phyloP scores from a whole-genome alignment of 2,329 filamentous ascomycete species.

The Metarhizium rileyi region DNA sequence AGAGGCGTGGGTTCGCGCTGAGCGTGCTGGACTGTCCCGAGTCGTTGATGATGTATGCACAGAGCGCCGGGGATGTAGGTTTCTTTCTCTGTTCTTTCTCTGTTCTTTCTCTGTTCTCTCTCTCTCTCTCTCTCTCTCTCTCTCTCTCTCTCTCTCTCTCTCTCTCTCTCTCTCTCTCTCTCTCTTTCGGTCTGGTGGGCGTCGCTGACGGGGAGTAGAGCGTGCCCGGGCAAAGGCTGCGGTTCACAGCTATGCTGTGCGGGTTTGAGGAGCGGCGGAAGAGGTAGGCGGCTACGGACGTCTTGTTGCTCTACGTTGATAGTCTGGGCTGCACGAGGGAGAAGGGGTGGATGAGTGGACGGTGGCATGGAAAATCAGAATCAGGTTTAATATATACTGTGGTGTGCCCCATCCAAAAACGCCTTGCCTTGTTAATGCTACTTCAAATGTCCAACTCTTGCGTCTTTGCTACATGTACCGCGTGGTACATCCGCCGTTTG shows the following conservation, averaged over 20 bases:
- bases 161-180: not conserved
- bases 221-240: slow-evolving; percentile 43
- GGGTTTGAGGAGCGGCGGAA: slow-evolving; percentile 28
- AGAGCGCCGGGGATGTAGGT: slow-evolving; percentile 44
- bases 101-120: no score
- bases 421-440: no score
- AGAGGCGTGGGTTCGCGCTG: slow-evolving; percentile 39
- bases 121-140: not conserved
- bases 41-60: slow-evolving; percentile 48
- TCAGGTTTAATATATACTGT: not conserved
- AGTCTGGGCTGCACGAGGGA: no score
- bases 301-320: no score
- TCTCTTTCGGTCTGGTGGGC: not conserved
- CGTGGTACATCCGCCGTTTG: not conserved
- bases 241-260: slow-evolving; percentile 46
- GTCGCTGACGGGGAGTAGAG: slow-evolving; percentile 29
- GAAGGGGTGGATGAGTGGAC: not conserved
- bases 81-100: not conserved
- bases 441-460: not conserved
- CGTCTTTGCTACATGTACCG: not conserved
- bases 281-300: not conserved
- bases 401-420: no score
- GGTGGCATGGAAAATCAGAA: not conserved
- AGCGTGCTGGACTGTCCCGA: slow-evolving; percentile 48
- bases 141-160: no score